Percentiles rank a stretch among this genome's conserved stretches.
Evolutionary conservation across 805 yeast genomes (phyloP).

Genomic region (Saccharomycopsis sp.): DNA sequence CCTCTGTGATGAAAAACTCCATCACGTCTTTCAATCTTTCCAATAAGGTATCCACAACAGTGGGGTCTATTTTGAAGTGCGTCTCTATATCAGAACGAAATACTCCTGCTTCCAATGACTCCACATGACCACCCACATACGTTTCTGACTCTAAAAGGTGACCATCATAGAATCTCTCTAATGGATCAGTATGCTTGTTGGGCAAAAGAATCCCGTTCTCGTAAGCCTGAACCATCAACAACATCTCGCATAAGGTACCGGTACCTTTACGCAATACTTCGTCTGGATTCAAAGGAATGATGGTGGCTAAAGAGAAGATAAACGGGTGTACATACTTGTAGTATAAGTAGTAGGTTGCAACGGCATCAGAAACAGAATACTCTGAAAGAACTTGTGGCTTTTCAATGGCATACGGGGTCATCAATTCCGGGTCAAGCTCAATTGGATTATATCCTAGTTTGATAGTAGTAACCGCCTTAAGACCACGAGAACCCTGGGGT

Average conservation of each 20-base stretch:
- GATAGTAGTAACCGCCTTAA: constrained; percentile 94
- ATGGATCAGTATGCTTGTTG: constrained; percentile 87
- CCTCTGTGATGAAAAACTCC: constrained; percentile 77
- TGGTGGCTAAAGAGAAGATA: constrained; percentile 90
- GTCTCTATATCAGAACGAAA: constrained; percentile 81
- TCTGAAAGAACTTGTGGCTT: constrained; percentile 90
- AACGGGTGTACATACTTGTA: constrained; percentile 97
- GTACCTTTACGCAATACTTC: constrained; percentile 96
- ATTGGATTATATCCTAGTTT: constrained; percentile 95
- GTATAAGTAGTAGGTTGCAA: constrained; percentile 92
- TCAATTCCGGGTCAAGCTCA: constrained; percentile 92
- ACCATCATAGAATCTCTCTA: constrained; percentile 92
- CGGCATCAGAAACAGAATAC: constrained; percentile 98
- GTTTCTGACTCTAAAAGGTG: constrained; percentile 93
- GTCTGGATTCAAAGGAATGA: constrained; percentile 93
- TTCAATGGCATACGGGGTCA: constrained; percentile 97
- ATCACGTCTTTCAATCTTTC: constrained; percentile 69
- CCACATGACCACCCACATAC: constrained; percentile 98
- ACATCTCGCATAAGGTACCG: constrained; percentile 97
- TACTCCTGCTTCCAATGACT: constrained; percentile 95
- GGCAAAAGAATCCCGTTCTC: constrained; percentile 72
- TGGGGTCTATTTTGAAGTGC: constrained; percentile 72
- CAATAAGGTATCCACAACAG: constrained; percentile 74
- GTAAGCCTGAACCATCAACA: constrained; percentile 93
- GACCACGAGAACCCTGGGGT: constrained; percentile 98